phyloP scores from a whole-genome alignment of 2,329 filamentous ascomycete species.

The Raffaelea ambrosiae region DNA sequence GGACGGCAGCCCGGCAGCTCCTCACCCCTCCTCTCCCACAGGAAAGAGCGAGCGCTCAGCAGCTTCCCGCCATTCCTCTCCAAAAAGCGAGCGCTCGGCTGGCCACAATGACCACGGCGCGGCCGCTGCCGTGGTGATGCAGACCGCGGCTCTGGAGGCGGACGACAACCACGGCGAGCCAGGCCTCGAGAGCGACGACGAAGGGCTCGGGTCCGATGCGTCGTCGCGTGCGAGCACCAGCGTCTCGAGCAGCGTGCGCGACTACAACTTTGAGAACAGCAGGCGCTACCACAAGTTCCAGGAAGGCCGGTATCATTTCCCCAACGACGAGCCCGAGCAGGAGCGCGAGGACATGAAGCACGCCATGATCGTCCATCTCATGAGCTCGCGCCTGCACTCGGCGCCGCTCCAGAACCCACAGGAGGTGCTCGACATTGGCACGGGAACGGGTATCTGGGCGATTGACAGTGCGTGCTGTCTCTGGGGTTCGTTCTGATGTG shows the following conservation, averaged over 20 bases:
- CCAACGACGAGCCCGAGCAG: constrained; percentile 33
- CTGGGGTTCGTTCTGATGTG: not conserved
- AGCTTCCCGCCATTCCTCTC: no score
- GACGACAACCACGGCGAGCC: no score
- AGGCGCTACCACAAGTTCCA: constrained; percentile 17
- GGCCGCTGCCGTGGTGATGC: no score
- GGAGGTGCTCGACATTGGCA: constrained; percentile 18
- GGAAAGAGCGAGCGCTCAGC: no score
- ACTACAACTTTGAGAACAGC: constrained; percentile 17
- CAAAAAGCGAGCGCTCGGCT: no score
- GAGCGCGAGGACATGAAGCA: constrained; percentile 40
- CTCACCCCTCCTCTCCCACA: no score
- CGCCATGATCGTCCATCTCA: constrained; percentile 39
- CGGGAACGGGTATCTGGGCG: constrained; percentile 17
- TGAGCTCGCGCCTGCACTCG: constrained; percentile 35
- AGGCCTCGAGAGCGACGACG: no score
- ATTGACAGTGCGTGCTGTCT: constrained; percentile 12
- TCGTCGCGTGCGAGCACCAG: constrained; percentile 12
- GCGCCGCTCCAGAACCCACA: constrained; percentile 25
- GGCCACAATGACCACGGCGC: no score
- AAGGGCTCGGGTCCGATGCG: constrained; percentile 2
- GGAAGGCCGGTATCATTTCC: constrained; percentile 17
- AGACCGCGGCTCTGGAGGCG: no score
- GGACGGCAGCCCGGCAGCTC: no score
- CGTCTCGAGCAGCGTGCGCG: constrained; percentile 15